Percentiles rank a stretch among this genome's conserved stretches.
These are phyloP conservation scores for Leishmania braziliensis DNA, from an alignment of 208 protist genomes.

Conservation along the genomic window DNA sequence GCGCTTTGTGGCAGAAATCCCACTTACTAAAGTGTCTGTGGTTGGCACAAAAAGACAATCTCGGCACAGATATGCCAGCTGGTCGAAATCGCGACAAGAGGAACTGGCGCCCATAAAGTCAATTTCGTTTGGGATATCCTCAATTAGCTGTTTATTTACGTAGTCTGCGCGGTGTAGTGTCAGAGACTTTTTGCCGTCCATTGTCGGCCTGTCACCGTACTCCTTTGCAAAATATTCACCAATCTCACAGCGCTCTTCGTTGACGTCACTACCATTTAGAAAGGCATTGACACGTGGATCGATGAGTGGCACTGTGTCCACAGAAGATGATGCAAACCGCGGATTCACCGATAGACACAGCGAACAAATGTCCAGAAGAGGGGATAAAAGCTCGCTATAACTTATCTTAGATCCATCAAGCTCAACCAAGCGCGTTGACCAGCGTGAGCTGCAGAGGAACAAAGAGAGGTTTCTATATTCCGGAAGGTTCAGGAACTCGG, in stretches of 20 bases:
- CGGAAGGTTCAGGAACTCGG: conserved; percentile 40
- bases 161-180: conserved; percentile 15
- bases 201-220: neutral
- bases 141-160: conserved; percentile 36
- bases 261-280: conserved; percentile 14
- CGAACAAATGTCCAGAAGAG: conserved; percentile 52
- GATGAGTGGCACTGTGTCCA: conserved; percentile 67
- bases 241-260: neutral
- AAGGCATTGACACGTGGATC: conserved; percentile 38
- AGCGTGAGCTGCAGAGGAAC: conserved; percentile 57
- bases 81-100: conserved; percentile 75
- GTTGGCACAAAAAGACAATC: conserved; percentile 48
- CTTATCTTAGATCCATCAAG: conserved; percentile 27
- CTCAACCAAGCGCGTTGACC: conserved; percentile 45
- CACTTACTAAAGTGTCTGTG: conserved; percentile 4
- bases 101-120: conserved; percentile 56
- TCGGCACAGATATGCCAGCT: conserved; percentile 66
- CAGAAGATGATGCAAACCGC: conserved; percentile 26
- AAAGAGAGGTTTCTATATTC: conserved; percentile 40
- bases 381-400: conserved; percentile 48
- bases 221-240: neutral
- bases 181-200: conserved; percentile 22
- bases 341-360: conserved; percentile 55
- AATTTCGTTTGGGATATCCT: conserved; percentile 65
- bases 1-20: conserved; percentile 8